Percentiles rank a stretch among this genome's conserved stretches.
phyloP scores from a whole-genome alignment of 345 rosid genomes.

The Streptanthus diversifolius region DNA sequence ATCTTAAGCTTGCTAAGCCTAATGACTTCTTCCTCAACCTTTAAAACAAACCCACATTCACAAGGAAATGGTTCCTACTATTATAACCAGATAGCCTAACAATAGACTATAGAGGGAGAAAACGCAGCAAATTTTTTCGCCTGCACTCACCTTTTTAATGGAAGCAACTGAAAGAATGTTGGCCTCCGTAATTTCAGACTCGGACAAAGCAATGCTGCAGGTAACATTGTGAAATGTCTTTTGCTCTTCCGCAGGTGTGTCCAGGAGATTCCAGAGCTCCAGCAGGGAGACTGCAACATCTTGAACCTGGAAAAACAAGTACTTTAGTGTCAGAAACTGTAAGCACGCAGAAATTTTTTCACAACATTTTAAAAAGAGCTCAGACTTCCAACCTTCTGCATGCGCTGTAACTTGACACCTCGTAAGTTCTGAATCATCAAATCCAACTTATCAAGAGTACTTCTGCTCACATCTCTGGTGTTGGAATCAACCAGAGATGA shows the following conservation, averaged over 20 bases:
- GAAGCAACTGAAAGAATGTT: slow-evolving; percentile 49
- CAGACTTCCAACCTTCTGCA: slow-evolving; percentile 48
- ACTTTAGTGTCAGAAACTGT: slow-evolving; percentile 9
- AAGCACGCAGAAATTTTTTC: background rate
- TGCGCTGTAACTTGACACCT: slow-evolving; percentile 51
- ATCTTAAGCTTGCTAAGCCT: slow-evolving; percentile 58
- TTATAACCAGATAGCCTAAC: background rate
- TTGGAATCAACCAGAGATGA: slow-evolving; percentile 41
- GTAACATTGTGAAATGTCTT: slow-evolving; percentile 49
- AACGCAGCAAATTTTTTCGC: background rate
- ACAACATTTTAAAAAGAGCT: background rate
- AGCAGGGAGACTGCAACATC: slow-evolving; percentile 51
- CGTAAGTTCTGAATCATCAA: slow-evolving; percentile 43
- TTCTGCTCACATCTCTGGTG: slow-evolving; percentile 43
- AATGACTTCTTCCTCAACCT: slow-evolving; percentile 67
- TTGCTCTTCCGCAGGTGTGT: slow-evolving; percentile 63
- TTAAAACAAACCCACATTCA: background rate
- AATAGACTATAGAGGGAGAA: background rate
- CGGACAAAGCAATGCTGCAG: slow-evolving; percentile 48
- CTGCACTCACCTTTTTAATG: slow-evolving; percentile 50
- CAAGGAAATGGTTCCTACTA: background rate
- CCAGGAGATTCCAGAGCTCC: slow-evolving; percentile 76
- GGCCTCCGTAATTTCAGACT: slow-evolving; percentile 50
- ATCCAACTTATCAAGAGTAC: slow-evolving; percentile 47
- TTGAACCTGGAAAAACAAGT: slow-evolving; percentile 43